Evolutionary conservation across 1,284 basidiomycete genomes (phyloP).

Genomic region (Ceratobasidium sp.): DNA sequence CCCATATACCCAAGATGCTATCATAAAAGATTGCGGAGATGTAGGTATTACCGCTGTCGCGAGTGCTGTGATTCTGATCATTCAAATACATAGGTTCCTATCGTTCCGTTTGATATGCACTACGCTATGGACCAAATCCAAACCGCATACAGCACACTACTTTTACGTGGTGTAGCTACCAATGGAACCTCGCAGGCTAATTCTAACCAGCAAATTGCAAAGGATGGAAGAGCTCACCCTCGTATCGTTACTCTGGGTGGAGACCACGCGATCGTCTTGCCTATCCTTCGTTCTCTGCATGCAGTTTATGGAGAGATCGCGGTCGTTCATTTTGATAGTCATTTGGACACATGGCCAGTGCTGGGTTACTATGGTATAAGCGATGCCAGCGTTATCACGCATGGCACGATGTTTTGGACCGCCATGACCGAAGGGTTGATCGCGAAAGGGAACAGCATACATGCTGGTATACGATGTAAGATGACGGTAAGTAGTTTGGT

Average conservation of each 20-base stretch:
- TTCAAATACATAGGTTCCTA: conserved; percentile 68
- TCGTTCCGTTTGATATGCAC: conserved; percentile 74
- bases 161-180: conserved; percentile 59
- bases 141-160: conserved; percentile 73
- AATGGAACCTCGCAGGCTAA: conserved; percentile 45
- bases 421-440: conserved; percentile 77
- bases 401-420: conserved; percentile 79
- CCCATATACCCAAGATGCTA: conserved; percentile 65
- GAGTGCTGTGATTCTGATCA: conserved; percentile 13
- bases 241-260: conserved; percentile 78
- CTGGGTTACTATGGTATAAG: conserved; percentile 36
- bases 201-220: conserved; percentile 58
- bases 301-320: conserved; percentile 77
- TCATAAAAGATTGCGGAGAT: conserved; percentile 82
- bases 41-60: conserved; percentile 51
- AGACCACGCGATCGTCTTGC: conserved; percentile 77
- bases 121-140: conserved; percentile 81
- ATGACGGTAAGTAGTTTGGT: conserved; percentile 57
- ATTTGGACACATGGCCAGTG: conserved; percentile 69
- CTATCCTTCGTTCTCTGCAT: conserved; percentile 74
- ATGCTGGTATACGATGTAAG: conserved; percentile 80
- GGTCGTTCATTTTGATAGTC: conserved; percentile 83
- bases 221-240: conserved; percentile 66
- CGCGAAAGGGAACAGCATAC: conserved; percentile 68
- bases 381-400: conserved; percentile 67